Evolutionary conservation across 768 basidiomycete species (phyloP).

Genomic region (Russula sp.): DNA sequence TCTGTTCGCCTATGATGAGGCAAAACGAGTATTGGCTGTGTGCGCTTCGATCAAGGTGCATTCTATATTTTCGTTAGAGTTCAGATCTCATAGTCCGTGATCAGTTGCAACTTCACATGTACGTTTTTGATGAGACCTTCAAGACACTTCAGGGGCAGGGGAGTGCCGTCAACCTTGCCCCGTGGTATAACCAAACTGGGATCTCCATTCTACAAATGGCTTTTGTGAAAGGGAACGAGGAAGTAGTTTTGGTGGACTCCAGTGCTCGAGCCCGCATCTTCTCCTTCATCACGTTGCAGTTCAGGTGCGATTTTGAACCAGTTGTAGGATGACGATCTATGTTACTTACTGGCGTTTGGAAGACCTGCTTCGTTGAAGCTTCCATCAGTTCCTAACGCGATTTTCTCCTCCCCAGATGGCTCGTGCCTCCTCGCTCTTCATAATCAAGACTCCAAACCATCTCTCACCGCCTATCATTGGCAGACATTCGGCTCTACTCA

Average conservation of each 20-base stretch:
- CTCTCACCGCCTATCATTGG: constrained; percentile 45
- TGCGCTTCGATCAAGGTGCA: constrained; percentile 37
- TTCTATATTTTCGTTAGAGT: background rate
- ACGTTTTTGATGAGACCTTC: constrained; percentile 40
- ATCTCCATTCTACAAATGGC: constrained; percentile 31
- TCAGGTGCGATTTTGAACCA: constrained; percentile 33
- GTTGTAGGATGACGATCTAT: background rate
- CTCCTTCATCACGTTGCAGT: constrained; percentile 46
- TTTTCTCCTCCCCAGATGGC: constrained; percentile 46
- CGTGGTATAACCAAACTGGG: constrained; percentile 35
- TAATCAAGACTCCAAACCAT: background rate
- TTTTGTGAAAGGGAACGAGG: constrained; percentile 45
- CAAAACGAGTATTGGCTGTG: constrained; percentile 41
- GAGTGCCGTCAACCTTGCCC: constrained; percentile 32
- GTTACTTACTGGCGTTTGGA: background rate
- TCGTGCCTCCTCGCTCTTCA: constrained; percentile 41
- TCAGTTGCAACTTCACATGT: constrained; percentile 36
- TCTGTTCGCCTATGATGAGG: constrained; percentile 45
- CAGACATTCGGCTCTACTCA: constrained; percentile 44
- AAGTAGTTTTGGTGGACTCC: constrained; percentile 44
- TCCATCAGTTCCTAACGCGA: constrained; percentile 27
- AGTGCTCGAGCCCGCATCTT: constrained; percentile 39
- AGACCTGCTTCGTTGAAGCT: constrained; percentile 43
- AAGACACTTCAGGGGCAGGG: constrained; percentile 36
- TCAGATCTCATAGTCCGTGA: background rate